A percentile compares a stretch with the other conserved stretches of the same genome.
These are phyloP conservation scores for Dioscorea zingiberensis DNA, from an alignment of 106 monocot genomes.

Conservation along the genomic window DNA sequence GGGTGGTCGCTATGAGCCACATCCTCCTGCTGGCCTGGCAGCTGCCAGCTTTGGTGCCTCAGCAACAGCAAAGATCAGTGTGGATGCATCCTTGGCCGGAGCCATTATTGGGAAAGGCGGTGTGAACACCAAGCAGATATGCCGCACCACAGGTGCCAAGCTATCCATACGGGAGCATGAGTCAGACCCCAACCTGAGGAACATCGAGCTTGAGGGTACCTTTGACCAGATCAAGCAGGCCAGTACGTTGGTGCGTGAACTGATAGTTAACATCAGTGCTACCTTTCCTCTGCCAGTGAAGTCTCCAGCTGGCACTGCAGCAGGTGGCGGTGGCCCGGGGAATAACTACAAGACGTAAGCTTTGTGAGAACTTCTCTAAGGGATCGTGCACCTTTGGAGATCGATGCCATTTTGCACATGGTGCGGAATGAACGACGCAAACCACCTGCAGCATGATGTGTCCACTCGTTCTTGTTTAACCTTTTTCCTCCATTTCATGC, in stretches of 20 bases:
- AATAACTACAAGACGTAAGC: conserved; percentile 58
- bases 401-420: conserved; percentile 73
- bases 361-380: conserved; percentile 67
- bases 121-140: conserved; percentile 66
- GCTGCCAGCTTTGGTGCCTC: conserved; percentile 57
- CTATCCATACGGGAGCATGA: conserved; percentile 72
- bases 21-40: conserved; percentile 11
- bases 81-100: conserved; percentile 73
- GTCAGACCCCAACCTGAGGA: conserved; percentile 52
- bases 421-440: conserved; percentile 56
- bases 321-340: conserved; percentile 3
- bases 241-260: conserved; percentile 51
- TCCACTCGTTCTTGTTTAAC: not conserved
- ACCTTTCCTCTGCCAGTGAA: conserved; percentile 2
- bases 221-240: conserved; percentile 80
- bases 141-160: conserved; percentile 55
- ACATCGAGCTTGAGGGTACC: conserved; percentile 71
- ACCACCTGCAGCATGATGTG: conserved; percentile 14
- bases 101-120: conserved; percentile 81
- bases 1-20: conserved; percentile 20
- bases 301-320: not conserved
- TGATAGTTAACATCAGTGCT: conserved; percentile 44
- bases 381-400: conserved; percentile 74
- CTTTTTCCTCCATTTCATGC: too few species aligned
- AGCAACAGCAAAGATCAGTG: conserved; percentile 75